phyloP scores from a whole-genome alignment of 2,329 filamentous ascomycete species.

The Karstenula rhodostoma region DNA sequence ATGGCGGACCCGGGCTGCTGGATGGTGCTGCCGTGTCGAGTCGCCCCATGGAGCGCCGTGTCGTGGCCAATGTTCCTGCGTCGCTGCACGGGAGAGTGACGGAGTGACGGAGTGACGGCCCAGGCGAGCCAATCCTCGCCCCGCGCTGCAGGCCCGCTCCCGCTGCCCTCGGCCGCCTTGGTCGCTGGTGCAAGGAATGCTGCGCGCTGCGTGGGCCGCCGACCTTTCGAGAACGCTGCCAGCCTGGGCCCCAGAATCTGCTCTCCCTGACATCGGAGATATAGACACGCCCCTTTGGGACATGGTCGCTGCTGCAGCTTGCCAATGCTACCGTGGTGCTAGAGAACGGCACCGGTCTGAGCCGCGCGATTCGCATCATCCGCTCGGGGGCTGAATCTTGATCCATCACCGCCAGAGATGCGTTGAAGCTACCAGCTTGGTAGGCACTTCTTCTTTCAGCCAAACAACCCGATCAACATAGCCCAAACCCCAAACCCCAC shows the following conservation, averaged over 20 bases:
- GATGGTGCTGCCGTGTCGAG: constrained; percentile 49
- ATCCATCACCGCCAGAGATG: constrained; percentile 45
- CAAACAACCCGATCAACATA: constrained; percentile 46
- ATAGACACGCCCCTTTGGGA: constrained; percentile 52
- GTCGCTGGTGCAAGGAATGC: constrained; percentile 50
- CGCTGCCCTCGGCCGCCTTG: constrained; percentile 34
- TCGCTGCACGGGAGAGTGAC: constrained; percentile 50
- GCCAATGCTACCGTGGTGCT: constrained; percentile 57
- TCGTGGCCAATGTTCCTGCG: constrained; percentile 54
- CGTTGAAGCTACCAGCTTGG: constrained; percentile 47
- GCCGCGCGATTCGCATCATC: constrained; percentile 53
- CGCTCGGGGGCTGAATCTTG: constrained; percentile 57
- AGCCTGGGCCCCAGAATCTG: constrained; percentile 47
- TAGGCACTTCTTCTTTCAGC: constrained; percentile 51
- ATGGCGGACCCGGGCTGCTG: constrained; percentile 42
- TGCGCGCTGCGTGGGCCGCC: constrained; percentile 43
- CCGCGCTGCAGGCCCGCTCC: constrained; percentile 30
- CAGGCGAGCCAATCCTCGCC: constrained; percentile 41
- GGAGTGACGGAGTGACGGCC: too few relatives aligned
- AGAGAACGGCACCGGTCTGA: constrained; percentile 55
- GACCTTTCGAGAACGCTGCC: constrained; percentile 44
- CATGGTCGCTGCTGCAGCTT: constrained; percentile 56
- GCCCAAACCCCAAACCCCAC: constrained; percentile 17
- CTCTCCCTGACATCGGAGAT: constrained; percentile 52
- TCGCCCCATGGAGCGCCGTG: constrained; percentile 44